phyloP scores from a whole-genome alignment of 768 basidiomycete genomes.

The Psilocybe sp. region DNA sequence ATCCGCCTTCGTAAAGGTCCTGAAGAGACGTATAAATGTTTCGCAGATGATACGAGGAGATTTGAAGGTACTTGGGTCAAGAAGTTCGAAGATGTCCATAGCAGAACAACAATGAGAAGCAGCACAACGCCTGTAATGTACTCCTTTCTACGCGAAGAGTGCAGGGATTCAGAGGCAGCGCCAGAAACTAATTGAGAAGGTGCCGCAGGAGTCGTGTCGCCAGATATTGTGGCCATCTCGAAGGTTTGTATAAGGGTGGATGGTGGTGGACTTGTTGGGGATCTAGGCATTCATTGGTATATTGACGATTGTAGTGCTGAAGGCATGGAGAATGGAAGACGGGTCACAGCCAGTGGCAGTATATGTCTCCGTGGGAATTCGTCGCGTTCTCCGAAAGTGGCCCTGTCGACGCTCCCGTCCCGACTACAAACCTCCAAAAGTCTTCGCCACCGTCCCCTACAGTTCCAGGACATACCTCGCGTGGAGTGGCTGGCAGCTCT shows the following conservation, averaged over 20 bases:
- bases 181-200: background rate
- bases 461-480: no score
- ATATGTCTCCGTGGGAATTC: no score
- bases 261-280: background rate
- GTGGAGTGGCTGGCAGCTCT: background rate
- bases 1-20: slow-evolving; percentile 60
- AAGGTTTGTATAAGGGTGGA: background rate
- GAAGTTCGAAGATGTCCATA: slow-evolving; percentile 91
- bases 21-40: slow-evolving; percentile 13
- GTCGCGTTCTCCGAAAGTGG: no score
- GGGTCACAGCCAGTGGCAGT: no score
- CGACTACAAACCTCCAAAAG: background rate
- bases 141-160: slow-evolving; percentile 24
- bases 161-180: background rate
- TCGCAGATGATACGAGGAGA: background rate
- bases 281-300: slow-evolving; percentile 1
- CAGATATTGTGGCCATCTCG: slow-evolving; percentile 9
- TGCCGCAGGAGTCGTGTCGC: background rate
- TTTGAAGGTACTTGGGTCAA: slow-evolving; percentile 64
- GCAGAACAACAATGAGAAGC: slow-evolving; percentile 70
- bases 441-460: background rate
- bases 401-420: no score
- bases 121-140: slow-evolving; percentile 62
- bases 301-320: background rate
- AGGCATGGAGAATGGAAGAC: no score